Base-by-base conservation (phyloP, 768 basidiomycete species). In the Cytidiella melzeri region DNA sequence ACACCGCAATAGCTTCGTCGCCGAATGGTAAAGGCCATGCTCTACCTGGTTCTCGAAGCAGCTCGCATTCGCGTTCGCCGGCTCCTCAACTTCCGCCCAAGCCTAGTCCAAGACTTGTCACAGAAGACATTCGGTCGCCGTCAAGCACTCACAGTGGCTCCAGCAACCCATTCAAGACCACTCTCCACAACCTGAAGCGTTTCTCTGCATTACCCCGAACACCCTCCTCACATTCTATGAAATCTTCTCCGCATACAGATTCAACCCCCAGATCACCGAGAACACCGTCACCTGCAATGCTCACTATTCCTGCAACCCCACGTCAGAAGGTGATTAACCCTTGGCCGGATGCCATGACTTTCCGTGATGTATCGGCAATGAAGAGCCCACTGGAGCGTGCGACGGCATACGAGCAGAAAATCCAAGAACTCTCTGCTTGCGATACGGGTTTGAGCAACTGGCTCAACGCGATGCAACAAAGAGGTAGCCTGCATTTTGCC, bases 381-480 rank as follows among this genome's bases (percentile, higher is more conserved):
- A 76, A 70, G 54, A 81, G 73, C 24, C 58, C 84, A 2, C 52
- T 78, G 3, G 91, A 92, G 58, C 75, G 91, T 42, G 87, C 84
- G 51, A 61, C 68, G 20, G 78, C 81, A 30, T 94, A 93, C 57
- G 84, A 86, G 21, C 69, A 72, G 56, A 93, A 92, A 69, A 88
- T 93, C 55, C 89, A 90, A 59, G 88, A 92, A 61, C 64, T 94
- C 18, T 79, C 80, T 47, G 69, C 73, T 52, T 81, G 79, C 59
- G 86, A 91, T 58, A 85, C 84, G 56, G 89, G 91, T 26, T 67
- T 93, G 45, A 69, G 70, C 18, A 81, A 85, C n/a, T 94, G 92
- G 92, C 66, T 91, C 21, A 55, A 68, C 34, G 74, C 77, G 48
- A 74, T 75, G 48, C 77, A 67, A 55, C 66, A 70, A 47, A 73